Percentiles rank a stretch among this genome's conserved stretches.
These are phyloP conservation scores for Sphagnum contortum DNA, from an alignment of 225 moss, liverwort and hornwort species.

Conservation along the genomic window DNA sequence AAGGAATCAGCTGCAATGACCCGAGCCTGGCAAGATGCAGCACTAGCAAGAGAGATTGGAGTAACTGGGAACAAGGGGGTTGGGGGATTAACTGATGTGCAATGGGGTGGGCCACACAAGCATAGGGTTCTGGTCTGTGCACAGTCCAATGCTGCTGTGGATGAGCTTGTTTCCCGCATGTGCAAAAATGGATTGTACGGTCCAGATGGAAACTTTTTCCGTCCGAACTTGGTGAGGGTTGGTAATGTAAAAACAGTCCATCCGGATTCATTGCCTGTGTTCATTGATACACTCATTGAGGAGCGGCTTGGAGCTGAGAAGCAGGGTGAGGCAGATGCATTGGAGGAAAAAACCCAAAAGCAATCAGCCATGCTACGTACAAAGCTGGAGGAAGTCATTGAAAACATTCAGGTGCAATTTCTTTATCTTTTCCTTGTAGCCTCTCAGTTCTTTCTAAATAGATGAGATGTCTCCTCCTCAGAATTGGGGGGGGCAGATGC, in stretches of 20 bases:
- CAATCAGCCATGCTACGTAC: conserved; percentile 42
- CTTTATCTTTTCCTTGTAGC: not conserved
- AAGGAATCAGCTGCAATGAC: conserved; percentile 58
- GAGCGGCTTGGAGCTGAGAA: conserved; percentile 62
- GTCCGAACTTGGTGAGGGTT: conserved; percentile 73
- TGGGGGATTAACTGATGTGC: conserved; percentile 27
- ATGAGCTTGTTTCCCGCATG: conserved; percentile 77
- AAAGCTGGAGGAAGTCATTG: conserved; percentile 81
- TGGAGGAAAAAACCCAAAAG: conserved; percentile 40
- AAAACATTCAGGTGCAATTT: conserved; percentile 56
- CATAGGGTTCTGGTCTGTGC: conserved; percentile 81
- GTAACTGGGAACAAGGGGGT: conserved; percentile 26
- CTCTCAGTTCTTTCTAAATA: too few relatives aligned
- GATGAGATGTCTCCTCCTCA: too few relatives aligned
- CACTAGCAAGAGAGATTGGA: conserved; percentile 59
- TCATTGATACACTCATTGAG: conserved; percentile 80
- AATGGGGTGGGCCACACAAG: conserved; percentile 33
- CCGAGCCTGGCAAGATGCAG: conserved; percentile 92
- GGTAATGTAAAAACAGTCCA: conserved; percentile 75
- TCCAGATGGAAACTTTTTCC: conserved; percentile 56
- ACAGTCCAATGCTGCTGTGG: conserved; percentile 98
- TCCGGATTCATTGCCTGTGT: conserved; percentile 74
- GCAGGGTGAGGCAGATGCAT: conserved; percentile 19
- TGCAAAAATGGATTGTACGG: conserved; percentile 79
- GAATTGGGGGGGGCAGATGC: too few relatives aligned